These are phyloP conservation scores for Komagataea norvegica DNA, from an alignment of 1,139 yeast genomes.

Conservation along the genomic window DNA sequence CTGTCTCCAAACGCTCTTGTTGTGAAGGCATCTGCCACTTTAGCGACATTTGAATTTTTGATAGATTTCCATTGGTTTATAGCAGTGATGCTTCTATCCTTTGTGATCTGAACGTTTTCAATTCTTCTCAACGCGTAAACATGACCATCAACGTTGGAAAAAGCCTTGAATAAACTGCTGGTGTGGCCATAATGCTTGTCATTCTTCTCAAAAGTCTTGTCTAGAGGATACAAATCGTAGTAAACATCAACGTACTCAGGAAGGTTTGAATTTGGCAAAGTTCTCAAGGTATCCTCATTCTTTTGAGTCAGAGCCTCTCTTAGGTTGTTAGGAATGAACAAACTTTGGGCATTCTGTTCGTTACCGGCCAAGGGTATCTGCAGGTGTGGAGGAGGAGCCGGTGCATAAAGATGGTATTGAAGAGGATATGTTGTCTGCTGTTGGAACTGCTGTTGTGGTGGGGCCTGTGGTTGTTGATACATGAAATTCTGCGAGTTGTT, in stretches of 20 bases:
- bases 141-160: conserved; percentile 73
- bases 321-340: conserved; percentile 69
- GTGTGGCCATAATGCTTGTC: conserved; percentile 57
- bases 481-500: conserved; percentile 1
- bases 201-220: conserved; percentile 47
- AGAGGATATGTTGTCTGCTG: conserved; percentile 46
- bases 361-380: conserved; percentile 57
- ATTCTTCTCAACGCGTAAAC: conserved; percentile 73
- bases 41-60: conserved; percentile 56
- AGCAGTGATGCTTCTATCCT: conserved; percentile 50
- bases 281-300: conserved; percentile 78
- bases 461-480: conserved; percentile 9
- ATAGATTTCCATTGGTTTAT: conserved; percentile 50
- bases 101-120: conserved; percentile 55
- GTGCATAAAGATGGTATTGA: conserved; percentile 87
- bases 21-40: conserved; percentile 77
- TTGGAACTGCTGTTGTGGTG: conserved; percentile 14
- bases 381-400: conserved; percentile 75
- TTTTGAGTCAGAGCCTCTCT: conserved; percentile 69
- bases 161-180: conserved; percentile 71
- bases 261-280: conserved; percentile 53
- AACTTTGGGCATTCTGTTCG: conserved; percentile 61
- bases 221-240: conserved; percentile 84
- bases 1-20: conserved; percentile 81
- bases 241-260: conserved; percentile 79